phyloP scores from a whole-genome alignment of 208 protist genomes.

The Sergeia podlipaevii region DNA sequence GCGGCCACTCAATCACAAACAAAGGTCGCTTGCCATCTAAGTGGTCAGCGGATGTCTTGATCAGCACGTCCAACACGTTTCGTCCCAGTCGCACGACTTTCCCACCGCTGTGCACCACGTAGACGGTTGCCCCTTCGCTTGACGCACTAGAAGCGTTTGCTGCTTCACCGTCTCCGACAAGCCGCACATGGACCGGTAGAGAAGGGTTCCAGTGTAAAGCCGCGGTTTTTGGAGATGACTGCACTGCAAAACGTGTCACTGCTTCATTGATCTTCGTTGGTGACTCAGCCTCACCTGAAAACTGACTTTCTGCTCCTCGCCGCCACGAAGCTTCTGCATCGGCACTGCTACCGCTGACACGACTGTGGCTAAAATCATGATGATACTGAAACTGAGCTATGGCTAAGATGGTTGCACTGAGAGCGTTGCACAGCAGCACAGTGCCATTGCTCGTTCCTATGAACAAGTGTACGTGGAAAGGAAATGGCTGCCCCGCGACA shows the following conservation, averaged over 20 bases:
- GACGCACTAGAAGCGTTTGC: neutral
- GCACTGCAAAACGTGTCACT: slow-evolving; percentile 56
- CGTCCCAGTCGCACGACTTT: slow-evolving; percentile 60
- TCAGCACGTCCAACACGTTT: slow-evolving; percentile 46
- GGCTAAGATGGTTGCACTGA: slow-evolving; percentile 69
- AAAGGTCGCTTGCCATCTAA: slow-evolving; percentile 60
- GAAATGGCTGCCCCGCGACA: neutral
- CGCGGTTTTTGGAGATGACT: no score
- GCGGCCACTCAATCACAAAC: slow-evolving; percentile 55
- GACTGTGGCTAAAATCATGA: slow-evolving; percentile 13
- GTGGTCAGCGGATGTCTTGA: slow-evolving; percentile 27
- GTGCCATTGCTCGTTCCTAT: slow-evolving; percentile 83
- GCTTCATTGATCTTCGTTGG: slow-evolving; percentile 17
- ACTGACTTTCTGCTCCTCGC: neutral
- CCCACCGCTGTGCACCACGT: slow-evolving; percentile 59
- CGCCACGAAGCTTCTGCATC: neutral
- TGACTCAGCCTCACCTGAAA: neutral
- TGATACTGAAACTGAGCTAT: slow-evolving; percentile 64
- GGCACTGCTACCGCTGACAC: slow-evolving; percentile 3
- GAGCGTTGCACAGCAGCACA: slow-evolving; percentile 72
- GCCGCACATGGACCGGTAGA: no score
- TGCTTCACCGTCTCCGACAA: neutral
- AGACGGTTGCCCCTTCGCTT: slow-evolving; percentile 25
- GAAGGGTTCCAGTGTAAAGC: no score
- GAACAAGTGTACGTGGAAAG: slow-evolving; percentile 71